Base-by-base conservation (phyloP, 192 early-diverging fungal genomes). In the Linnemannia elongata region DNA sequence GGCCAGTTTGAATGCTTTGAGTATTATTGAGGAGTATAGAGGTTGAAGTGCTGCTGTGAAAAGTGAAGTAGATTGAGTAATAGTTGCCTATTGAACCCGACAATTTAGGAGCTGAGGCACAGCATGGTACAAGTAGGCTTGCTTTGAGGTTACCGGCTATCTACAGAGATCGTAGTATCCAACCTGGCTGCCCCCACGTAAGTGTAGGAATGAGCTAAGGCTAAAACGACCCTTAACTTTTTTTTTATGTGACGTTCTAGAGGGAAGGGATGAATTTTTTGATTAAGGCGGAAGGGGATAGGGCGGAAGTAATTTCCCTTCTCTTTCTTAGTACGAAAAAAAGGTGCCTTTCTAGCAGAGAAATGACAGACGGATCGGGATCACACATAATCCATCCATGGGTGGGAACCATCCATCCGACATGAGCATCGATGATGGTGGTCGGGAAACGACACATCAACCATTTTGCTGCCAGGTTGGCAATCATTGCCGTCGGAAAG, bases 241-340 rank as follows among this genome's bases (percentile, higher is more conserved):
- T 15, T 20, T 33, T 4, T 15, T 66, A 33, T 66, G 60, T 66
- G 60, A 66, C 60, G 60, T 66, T 33, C 60, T 60, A 60, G 6
- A n/a, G 60, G 1, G 60, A 15, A 45, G 9, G 1, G 60, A 63
- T 8, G 60, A 52, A 52, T 52, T 52, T 52, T 52, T 18, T 52
- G 60, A 66, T 66, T 66, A 66, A 66, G 60, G 60, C 12, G 30
- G 30, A 6, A 10, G 60, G 60, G 27, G 60, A 66, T 66, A 66
- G 57, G 57, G 60, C 60, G 60, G 60, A 66, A 66, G 33, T 66
- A 33, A 66, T 66, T 54, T 79, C 47, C 78, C 74, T 74, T 72
- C 79, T 80, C 79, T 80, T 81, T 81, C 80, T 81, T 81, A 75
- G 80, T 81, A 75, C 72, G 72, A 74, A 74, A 81, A 81, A 81